Evolutionary conservation across 371 early-diverging fungal species (phyloP).

Genomic region (Smittium mucronatum): DNA sequence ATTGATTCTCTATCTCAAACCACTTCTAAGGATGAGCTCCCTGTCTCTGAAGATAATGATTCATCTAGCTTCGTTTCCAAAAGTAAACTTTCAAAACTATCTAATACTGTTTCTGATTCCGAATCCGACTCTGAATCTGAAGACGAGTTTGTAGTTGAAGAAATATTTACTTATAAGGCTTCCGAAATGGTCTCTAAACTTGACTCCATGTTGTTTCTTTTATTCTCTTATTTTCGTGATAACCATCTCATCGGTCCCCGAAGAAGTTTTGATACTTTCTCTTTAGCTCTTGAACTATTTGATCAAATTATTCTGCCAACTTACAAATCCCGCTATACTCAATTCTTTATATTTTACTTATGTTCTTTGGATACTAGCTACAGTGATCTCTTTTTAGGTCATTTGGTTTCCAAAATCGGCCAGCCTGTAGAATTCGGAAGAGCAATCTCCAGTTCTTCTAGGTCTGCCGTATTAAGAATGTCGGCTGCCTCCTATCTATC

Average conservation of each 20-base stretch:
- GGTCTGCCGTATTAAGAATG: constrained; percentile 43
- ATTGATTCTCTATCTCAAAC: constrained; percentile 53
- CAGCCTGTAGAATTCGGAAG: constrained; percentile 18
- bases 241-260: constrained; percentile 17
- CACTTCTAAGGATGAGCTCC: not conserved
- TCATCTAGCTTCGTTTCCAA: constrained; percentile 30
- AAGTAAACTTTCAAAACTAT: constrained; percentile 8
- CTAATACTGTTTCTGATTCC: constrained; percentile 1
- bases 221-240: constrained; percentile 47
- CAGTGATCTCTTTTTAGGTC: constrained; percentile 65
- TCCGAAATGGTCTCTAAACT: constrained; percentile 62
- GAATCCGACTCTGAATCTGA: constrained; percentile 24
- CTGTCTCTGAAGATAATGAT: constrained; percentile 13
- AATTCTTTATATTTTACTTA: constrained; percentile 78
- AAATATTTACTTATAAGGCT: constrained; percentile 34
- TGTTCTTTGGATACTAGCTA: constrained; percentile 52
- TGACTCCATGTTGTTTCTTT: constrained; percentile 63
- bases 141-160: constrained; percentile 17
- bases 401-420: constrained; percentile 48
- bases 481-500: constrained; percentile 76
- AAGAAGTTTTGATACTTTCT: constrained; percentile 39
- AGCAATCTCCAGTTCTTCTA: not conserved
- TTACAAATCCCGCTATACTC: constrained; percentile 78
- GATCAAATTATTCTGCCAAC: constrained; percentile 69
- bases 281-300: constrained; percentile 59